Conservation (phyloP, 768 basidiomycete genomes). For the Trametes gibbosa region DNA sequence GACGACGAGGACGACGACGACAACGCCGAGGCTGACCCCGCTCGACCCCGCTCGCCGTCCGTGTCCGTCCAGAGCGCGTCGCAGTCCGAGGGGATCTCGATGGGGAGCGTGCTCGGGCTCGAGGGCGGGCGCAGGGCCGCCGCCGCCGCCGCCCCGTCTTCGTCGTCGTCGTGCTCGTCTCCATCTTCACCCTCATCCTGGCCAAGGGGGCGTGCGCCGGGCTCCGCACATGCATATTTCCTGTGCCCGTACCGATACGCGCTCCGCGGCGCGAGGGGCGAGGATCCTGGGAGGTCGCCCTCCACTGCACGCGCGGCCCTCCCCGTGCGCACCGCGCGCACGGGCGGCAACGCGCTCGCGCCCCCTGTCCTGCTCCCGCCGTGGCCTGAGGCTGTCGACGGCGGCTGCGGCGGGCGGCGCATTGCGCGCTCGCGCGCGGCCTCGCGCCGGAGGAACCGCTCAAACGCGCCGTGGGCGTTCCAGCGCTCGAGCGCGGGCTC, state of each 20-base stretch:
- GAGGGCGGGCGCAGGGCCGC: constrained; percentile 8
- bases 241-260: neutral
- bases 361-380: neutral
- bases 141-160: neutral
- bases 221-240: neutral
- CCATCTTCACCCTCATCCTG: no score
- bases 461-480: constrained; percentile 29
- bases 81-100: constrained; percentile 4
- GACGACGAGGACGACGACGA: neutral
- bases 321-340: neutral
- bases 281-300: neutral
- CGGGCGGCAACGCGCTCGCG: neutral
- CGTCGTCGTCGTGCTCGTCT: neutral
- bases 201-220: no score
- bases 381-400: no score
- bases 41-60: neutral
- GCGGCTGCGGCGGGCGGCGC: constrained; percentile 5
- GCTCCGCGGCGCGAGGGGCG: neutral
- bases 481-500: constrained; percentile 25
- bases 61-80: constrained; percentile 9
- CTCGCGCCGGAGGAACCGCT: constrained; percentile 27
- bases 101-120: constrained; percentile 16
- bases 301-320: neutral
- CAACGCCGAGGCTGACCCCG: neutral
- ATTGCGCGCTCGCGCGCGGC: constrained; percentile 20